Base-by-base conservation (phyloP, 495 filamentous ascomycete genomes). In the Coniosporium apollinis region DNA sequence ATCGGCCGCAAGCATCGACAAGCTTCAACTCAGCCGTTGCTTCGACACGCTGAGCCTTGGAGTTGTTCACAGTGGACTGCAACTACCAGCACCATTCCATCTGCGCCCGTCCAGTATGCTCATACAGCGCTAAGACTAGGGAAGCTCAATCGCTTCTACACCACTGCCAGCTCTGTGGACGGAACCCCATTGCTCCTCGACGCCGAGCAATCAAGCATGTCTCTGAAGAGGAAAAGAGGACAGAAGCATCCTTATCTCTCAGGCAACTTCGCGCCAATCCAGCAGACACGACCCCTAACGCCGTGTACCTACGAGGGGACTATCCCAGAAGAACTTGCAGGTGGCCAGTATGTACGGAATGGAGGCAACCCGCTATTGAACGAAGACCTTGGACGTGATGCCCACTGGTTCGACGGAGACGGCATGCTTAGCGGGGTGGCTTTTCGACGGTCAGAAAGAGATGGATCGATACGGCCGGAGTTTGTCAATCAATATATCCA, bases 391-490 rank as follows among this genome's bases (percentile, higher is more conserved):
- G 54, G 55, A 21, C 61, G 70, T 33, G 62, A 70, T 39, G 60
- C 66, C 16, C 73, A 80, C 41, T 77, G 72, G 72, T 79, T 80
- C 40, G 75, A 79, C 41, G 75, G 75, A 30, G 75, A 79, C 52
- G 75, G 73, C 1, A 79, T 80, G 74, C 65, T 79, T 3, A 63
- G 66, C 16, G 75, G 74, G 10, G 70, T 80, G 0, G 54, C 56
- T 6, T 77, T 80, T 51, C 50, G 44, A 22, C 54, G 54, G 18
- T 31, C 39, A 2, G 42, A 58, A 14, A 31, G 39, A 5, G 45
- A 48, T 0, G 42, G 43, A 9, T 33, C 20, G 14, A 58, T 72
- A 4, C 44, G 56, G 35, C 74, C 73, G 5, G 52, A 69, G 28
- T 80, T 77, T 43, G 65, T 68, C 28, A 79, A 78, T 41, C 70